Evolutionary conservation across 352 stramenopile genomes (phyloP).

Genomic region (Globisporangium alternatum): DNA sequence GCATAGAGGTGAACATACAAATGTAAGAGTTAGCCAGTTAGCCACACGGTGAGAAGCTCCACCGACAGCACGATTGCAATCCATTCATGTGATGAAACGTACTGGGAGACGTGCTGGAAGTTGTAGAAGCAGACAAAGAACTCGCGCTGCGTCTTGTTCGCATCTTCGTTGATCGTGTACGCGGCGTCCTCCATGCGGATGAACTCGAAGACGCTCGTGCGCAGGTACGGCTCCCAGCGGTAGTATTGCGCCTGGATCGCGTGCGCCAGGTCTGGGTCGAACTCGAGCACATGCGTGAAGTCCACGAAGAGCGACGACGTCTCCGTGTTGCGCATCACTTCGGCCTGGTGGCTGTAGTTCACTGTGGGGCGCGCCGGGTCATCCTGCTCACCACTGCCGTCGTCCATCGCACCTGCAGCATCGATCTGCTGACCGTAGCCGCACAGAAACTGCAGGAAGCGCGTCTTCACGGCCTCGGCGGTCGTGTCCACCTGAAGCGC

Average conservation of each 20-base stretch:
- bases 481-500: constrained; percentile 69
- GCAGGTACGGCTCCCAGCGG: constrained; percentile 78
- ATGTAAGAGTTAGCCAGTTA: background rate
- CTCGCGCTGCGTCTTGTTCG: constrained; percentile 74
- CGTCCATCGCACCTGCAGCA: constrained; percentile 4
- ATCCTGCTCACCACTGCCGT: constrained; percentile 14
- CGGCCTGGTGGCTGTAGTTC: constrained; percentile 82
- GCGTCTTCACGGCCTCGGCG: constrained; percentile 77
- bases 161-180: constrained; percentile 79
- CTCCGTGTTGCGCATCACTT: constrained; percentile 86
- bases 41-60: background rate
- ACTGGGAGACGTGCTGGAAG: constrained; percentile 84
- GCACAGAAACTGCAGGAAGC: constrained; percentile 82
- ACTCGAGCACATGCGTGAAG: constrained; percentile 82
- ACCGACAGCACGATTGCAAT: background rate
- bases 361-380: constrained; percentile 28
- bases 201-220: constrained; percentile 75
- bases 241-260: constrained; percentile 86
- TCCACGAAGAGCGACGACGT: constrained; percentile 88
- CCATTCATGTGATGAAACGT: constrained; percentile 19
- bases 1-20: background rate
- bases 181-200: constrained; percentile 69
- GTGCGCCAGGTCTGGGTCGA: constrained; percentile 75
- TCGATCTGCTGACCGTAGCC: constrained; percentile 54
- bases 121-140: constrained; percentile 91